Evolutionary conservation across 768 basidiomycete species (phyloP), one percentile per base, ranked within the genome.

Genomic region (Phaeotremella skinneri): DNA sequence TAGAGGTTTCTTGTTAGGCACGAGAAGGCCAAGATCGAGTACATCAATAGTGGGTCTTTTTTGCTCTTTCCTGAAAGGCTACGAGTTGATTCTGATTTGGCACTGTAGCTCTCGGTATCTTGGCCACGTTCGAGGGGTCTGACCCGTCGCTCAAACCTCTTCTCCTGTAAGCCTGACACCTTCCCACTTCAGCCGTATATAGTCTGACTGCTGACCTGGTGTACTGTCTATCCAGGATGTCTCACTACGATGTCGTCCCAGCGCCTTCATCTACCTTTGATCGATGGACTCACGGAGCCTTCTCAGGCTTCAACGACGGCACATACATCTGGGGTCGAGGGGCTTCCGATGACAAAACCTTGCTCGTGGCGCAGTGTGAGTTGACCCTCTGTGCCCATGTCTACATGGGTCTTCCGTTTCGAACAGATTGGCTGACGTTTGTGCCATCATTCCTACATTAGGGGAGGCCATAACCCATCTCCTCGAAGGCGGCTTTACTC

Each of bases 221-320:
- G 16, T 20, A 11, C 5, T 6, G n/a, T 5, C 11, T 9, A 34
- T 23, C 25, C 29, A 70, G 68, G 29, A 69, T 73, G 67, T 73
- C 73, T 0, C 74, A 74, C 57, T 72, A 73, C 55, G 74, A 75
- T 39, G 76, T 75, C 21, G 75, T 72, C 3, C 76, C 74, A 4
- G 76, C 68, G 0, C 72, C 74, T 2, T 56, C 53, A 9, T 66
- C 66, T 20, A 74, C 74, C 0, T 70, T 61, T 42, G 71, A 73
- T 47, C 64, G 72, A 47, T 76, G 73, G 75, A 69, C 64, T 9
- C 63, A 77, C 39, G 52, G 60, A 17, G 62, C 71, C 9, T 74
- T 73, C 58, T 66, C 64, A 14, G 76, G 74, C 2, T 58, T 63
- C 58, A 70, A 63, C 52, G 76, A 75, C 43, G 74, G 57, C 1